A percentile compares a stretch with the other conserved stretches of the same genome.
Evolutionary conservation across 306 rosid genomes (phyloP).

Genomic region (Lotus japonicus): DNA sequence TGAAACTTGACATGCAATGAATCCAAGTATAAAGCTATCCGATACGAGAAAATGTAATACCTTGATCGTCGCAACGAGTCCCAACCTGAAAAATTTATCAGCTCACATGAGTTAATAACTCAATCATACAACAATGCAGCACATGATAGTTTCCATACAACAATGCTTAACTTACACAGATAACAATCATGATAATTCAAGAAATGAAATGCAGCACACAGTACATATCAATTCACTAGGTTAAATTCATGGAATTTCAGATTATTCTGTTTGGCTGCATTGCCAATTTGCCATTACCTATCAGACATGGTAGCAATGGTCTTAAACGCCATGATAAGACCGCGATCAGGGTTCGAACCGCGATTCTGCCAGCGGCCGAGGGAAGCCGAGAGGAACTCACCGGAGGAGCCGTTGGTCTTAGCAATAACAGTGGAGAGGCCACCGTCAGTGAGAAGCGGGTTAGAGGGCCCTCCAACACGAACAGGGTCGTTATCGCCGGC

Average conservation of each 20-base stretch:
- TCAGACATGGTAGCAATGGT: conserved; percentile 96
- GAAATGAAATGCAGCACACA: too few species aligned
- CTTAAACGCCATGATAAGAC: conserved; percentile 73
- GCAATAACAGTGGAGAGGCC: conserved; percentile 92
- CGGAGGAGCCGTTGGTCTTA: conserved; percentile 74
- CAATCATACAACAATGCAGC: too few species aligned
- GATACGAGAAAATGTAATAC: conserved; percentile 30
- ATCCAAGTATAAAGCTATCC: neutral
- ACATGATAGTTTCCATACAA: too few species aligned
- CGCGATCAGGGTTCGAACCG: conserved; percentile 88
- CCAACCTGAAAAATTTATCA: conserved; percentile 75
- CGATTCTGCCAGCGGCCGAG: conserved; percentile 99
- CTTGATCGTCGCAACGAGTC: conserved; percentile 95
- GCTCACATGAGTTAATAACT: conserved; percentile 24
- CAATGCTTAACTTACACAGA: too few species aligned
- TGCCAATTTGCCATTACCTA: conserved; percentile 37
- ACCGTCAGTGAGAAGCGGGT: conserved; percentile 77
- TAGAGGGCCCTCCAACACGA: conserved; percentile 90
- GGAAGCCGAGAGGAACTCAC: conserved; percentile 78
- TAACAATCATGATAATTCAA: too few species aligned
- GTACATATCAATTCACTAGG: too few species aligned
- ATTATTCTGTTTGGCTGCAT: too few species aligned
- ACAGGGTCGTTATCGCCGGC: conserved; percentile 95
- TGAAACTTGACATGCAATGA: neutral
- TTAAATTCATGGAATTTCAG: too few species aligned